Base-by-base conservation (phyloP, 164 flowering plant genomes). In the Stephania japonica region DNA sequence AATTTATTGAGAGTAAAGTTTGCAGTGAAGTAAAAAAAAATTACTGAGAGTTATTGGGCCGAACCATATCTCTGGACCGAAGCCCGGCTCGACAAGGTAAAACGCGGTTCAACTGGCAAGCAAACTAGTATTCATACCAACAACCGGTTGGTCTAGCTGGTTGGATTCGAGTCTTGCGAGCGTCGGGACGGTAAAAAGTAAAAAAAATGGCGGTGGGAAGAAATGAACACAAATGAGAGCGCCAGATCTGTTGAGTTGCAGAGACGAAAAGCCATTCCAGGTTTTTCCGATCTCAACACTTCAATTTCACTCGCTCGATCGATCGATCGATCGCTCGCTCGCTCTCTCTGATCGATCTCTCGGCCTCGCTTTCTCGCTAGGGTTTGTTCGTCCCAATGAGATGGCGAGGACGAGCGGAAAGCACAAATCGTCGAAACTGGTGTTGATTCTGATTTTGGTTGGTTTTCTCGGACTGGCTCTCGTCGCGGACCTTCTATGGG, bases 401-500 rank as follows among this genome's bases (percentile, higher is more conserved):
- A 81, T 79, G 81, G 76, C 79, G 24, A 83, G 76, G 38, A 10
- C 73, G 8, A 59, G 49, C 18, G 80, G 80, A 26, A 83, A 81
- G 38, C 80, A 77, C 16, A 5, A n/a, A 25, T 68, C 79, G 3
- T 49, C 68, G 26, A 83, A 75, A 42, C 42, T 78, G 23, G 50
- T 76, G 12, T 5, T 80, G 42, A 59, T 84, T 0, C 23, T 80
- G 10, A 42, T 79, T 0, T 79, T 75, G 32, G 75, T 69, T 1
- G 78, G 81, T 13, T 82, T 90, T 26, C 72, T 90, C 1, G 89
- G 78, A 7, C 75, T 72, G 21, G 88, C 81, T 53, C 76, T 86
- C 25, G 49, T 85, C 38, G 77, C 75, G 8, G 81, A 86, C 82
- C 72, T 78, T 47, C 44, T 84, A 25, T 90, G 90, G 90, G 86